Percentiles rank a stretch among this genome's conserved stretches.
phyloP scores from a whole-genome alignment of 306 rosid genomes.

The Datisca glomerata region DNA sequence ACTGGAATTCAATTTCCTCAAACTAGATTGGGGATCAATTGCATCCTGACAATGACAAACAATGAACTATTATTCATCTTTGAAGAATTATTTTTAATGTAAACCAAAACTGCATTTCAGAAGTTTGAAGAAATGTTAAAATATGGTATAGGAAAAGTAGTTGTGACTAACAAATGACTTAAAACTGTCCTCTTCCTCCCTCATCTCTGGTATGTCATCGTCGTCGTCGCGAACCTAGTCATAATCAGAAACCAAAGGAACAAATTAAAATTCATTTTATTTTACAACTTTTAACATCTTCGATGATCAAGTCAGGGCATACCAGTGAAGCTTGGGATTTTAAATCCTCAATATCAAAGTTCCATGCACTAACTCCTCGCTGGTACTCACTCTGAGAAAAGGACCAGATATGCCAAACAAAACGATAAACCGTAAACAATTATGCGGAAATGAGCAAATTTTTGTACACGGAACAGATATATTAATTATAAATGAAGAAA shows the following conservation, averaged over 20 bases:
- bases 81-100: not conserved
- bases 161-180: conserved; percentile 15
- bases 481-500: too few species aligned
- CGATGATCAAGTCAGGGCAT: conserved; percentile 9
- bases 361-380: conserved; percentile 99
- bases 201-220: conserved; percentile 53
- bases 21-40: conserved; percentile 28
- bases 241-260: not conserved
- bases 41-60: conserved; percentile 33
- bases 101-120: not conserved
- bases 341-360: conserved; percentile 85
- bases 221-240: conserved; percentile 50
- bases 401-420: not conserved
- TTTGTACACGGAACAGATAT: too few species aligned
- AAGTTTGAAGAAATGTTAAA: not conserved
- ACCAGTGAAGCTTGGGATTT: conserved; percentile 97
- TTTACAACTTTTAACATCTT: not conserved
- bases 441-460: too few species aligned
- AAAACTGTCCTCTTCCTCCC: conserved; percentile 53
- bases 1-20: conserved; percentile 34
- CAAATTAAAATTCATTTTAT: not conserved
- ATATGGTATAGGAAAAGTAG: conserved; percentile 7
- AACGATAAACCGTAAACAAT: too few species aligned
- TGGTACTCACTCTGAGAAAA: conserved; percentile 82
- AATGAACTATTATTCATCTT: not conserved